phyloP scores from a whole-genome alignment of 352 stramenopile genomes.

The Pythium diclinum region DNA sequence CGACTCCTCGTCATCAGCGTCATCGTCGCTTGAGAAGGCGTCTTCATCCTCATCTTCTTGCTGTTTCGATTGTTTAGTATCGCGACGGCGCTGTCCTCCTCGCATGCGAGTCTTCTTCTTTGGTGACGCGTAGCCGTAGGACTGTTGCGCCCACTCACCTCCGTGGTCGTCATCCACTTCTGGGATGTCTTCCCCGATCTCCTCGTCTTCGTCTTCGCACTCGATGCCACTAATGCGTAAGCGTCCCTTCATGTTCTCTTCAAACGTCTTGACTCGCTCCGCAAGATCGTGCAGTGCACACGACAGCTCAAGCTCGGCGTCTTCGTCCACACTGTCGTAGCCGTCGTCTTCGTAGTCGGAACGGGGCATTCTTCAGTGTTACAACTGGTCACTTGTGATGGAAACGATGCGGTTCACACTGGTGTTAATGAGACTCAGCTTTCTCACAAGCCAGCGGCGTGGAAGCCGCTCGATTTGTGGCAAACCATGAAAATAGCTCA shows the following conservation, averaged over 20 bases:
- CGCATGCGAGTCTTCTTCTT: conserved; percentile 25
- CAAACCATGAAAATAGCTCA: conserved; percentile 1
- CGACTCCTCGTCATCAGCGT: conserved; percentile 38
- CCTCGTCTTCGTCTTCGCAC: conserved; percentile 39
- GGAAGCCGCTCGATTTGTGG: background rate
- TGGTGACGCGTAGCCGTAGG: conserved; percentile 30
- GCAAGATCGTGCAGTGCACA: conserved; percentile 71
- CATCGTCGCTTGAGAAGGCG: conserved; percentile 28
- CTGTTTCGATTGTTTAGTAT: conserved; percentile 31
- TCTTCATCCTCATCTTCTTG: conserved; percentile 33
- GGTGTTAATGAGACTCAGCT: background rate
- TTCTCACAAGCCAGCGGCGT: background rate
- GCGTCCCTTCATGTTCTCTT: conserved; percentile 65
- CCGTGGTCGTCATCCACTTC: conserved; percentile 36
- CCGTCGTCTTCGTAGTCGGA: conserved; percentile 44
- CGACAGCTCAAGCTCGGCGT: conserved; percentile 71
- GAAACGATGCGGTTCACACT: background rate
- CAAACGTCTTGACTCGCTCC: conserved; percentile 60
- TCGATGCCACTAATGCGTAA: conserved; percentile 31
- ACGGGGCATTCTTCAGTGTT: conserved; percentile 13
- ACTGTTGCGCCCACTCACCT: background rate
- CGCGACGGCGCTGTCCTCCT: conserved; percentile 12
- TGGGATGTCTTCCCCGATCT: conserved; percentile 69
- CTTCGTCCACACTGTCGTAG: conserved; percentile 56
- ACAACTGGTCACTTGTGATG: background rate